Evolutionary conservation across 768 basidiomycete species (phyloP).

Genomic region (Tulasnella sp.): DNA sequence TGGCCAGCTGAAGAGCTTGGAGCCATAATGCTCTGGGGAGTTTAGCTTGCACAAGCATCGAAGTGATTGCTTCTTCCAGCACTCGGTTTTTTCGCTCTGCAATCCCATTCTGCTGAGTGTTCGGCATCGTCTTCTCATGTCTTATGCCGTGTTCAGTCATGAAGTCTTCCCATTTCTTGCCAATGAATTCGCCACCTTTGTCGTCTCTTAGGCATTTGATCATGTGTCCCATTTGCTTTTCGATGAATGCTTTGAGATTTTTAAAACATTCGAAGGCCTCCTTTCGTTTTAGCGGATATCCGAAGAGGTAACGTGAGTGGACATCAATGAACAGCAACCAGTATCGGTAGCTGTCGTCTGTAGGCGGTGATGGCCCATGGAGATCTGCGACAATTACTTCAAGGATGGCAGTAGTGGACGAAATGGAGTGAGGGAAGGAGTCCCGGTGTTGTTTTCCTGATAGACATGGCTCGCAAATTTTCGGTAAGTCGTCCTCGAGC

Average conservation of each 20-base stretch:
- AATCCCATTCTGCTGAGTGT: slow-evolving; percentile 32
- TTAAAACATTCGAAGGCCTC: slow-evolving; percentile 27
- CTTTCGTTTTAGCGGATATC: neutral
- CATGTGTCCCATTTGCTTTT: slow-evolving; percentile 17
- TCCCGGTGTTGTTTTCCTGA: slow-evolving; percentile 23
- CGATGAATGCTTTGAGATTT: slow-evolving; percentile 1
- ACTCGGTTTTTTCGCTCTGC: slow-evolving; percentile 25
- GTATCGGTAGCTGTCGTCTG: slow-evolving; percentile 22
- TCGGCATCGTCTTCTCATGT: slow-evolving; percentile 15
- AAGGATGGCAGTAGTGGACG: neutral
- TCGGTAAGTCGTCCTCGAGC: neutral
- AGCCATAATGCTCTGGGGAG: slow-evolving; percentile 28
- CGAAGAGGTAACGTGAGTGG: neutral
- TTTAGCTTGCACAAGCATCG: slow-evolving; percentile 20
- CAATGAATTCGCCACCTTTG: slow-evolving; percentile 31
- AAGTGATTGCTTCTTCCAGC: slow-evolving; percentile 11
- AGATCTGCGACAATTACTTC: slow-evolving; percentile 27
- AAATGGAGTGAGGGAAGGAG: slow-evolving; percentile 15
- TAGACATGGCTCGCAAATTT: slow-evolving; percentile 23
- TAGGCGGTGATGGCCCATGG: slow-evolving; percentile 23
- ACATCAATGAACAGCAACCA: slow-evolving; percentile 29
- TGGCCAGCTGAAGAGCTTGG: slow-evolving; percentile 9
- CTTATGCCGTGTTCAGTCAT: slow-evolving; percentile 22
- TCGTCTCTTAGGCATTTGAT: slow-evolving; percentile 25
- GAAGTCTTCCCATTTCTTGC: slow-evolving; percentile 14